Evolutionary conservation across 2,329 filamentous ascomycete species (phyloP), one percentile per base, ranked within the genome.

Genomic region (Xylariaceae sp.): DNA sequence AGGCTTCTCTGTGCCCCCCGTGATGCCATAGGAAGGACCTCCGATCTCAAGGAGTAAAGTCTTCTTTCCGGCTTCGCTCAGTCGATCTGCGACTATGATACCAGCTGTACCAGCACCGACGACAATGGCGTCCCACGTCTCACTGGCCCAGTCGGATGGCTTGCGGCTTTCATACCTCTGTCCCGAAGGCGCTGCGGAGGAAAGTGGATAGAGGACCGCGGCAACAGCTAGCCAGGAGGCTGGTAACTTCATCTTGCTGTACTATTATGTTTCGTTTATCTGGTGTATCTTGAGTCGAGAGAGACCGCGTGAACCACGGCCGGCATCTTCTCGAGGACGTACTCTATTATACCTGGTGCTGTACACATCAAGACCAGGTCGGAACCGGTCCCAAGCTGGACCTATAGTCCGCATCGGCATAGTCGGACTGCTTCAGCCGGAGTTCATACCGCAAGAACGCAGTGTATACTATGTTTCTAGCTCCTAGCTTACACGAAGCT

Each of bases 21-120:
- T 76, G 34, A 77, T 64, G 39, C 73, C 74, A 54, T 79, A 77
- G 6, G 77, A 80, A 37, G 72, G 66, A 2, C 76, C 77, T 11
- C 78, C 78, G 54, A 76, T 70, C 62, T 81, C 78, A 3, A 81
- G 70, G 0, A 81, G 69, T 30, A 81, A 70, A 0, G 77, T 80
- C 60, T 74, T 75, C 58, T 77, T 74, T 32, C 77, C 77, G 8
- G 74, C 74, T 58, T 78, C 76, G 50, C 76, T 78, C 66, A 81
- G 68, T 48, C 75, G 68, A 50, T 78, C 75, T 32, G 77, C 76
- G 35, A 76, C 73, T 32, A 80, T 76, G 50, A 81, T 78, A 4
- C 78, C 78, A 6, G 76, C 76, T 6, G 78, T 75, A 32, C 78
- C 78, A 37, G 76, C 74, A n/a, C 76, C 76, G 19, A 78, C 70